Percentiles rank a stretch among this genome's conserved stretches.
Conservation (phyloP, 2,329 filamentous ascomycete species). For the Ophiostoma triangulosporum region DNA sequence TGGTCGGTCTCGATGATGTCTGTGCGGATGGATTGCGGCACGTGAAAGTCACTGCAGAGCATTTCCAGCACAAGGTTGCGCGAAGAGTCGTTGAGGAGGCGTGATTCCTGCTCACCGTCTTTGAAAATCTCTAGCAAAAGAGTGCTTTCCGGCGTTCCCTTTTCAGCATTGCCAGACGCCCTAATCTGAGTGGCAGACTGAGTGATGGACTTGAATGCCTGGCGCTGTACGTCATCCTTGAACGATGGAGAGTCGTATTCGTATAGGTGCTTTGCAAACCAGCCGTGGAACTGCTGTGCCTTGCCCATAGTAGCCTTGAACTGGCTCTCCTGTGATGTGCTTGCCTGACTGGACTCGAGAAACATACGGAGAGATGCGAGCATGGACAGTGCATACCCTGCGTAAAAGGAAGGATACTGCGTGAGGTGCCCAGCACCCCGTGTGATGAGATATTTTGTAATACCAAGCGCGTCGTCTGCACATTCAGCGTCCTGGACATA, state of each 20-base stretch:
- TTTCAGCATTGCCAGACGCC: slow-evolving; percentile 54
- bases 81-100: slow-evolving; percentile 57
- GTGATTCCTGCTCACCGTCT: slow-evolving; percentile 49
- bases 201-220: slow-evolving; percentile 53
- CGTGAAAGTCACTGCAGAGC: slow-evolving; percentile 62
- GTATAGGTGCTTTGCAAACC: slow-evolving; percentile 60
- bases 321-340: slow-evolving; percentile 74
- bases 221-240: slow-evolving; percentile 31
- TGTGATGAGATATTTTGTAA: slow-evolving; percentile 70
- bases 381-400: slow-evolving; percentile 66
- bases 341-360: slow-evolving; percentile 59
- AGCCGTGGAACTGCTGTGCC: slow-evolving; percentile 61
- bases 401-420: slow-evolving; percentile 58
- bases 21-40: slow-evolving; percentile 40
- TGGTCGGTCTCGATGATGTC: slow-evolving; percentile 59
- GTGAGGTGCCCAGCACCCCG: slow-evolving; percentile 52
- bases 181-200: slow-evolving; percentile 54
- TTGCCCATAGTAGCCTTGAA: slow-evolving; percentile 64
- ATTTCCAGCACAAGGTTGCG: slow-evolving; percentile 56
- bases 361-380: slow-evolving; percentile 68
- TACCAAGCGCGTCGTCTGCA: slow-evolving; percentile 76
- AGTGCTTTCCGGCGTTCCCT: slow-evolving; percentile 61
- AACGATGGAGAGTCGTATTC: slow-evolving; percentile 44
- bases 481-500: slow-evolving; percentile 77
- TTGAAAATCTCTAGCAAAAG: slow-evolving; percentile 67